Evolutionary conservation across 768 basidiomycete genomes (phyloP), one percentile per base, ranked within the genome.

Genomic region (Leccinum boreale): DNA sequence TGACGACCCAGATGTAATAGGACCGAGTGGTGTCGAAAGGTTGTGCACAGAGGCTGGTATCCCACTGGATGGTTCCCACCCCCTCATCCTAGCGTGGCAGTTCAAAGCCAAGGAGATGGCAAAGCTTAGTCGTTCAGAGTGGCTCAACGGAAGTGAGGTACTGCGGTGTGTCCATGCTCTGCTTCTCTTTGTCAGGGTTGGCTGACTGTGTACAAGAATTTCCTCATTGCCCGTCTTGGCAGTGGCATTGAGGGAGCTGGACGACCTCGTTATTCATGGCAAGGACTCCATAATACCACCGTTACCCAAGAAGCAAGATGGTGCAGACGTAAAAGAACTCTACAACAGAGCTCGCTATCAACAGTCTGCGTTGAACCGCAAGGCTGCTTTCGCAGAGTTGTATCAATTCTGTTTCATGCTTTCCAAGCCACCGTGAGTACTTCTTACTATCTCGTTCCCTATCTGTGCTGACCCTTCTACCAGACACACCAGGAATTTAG

Each of bases 21-120:
- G 85, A 1, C 81, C 87, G 1, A 89, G 85, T 58, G 89, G 90
- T 2, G 84, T 92, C 60, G 85, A 87, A 70, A 77, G 73, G 53
- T 73, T 94, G 28, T 94, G 88, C 72, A 78, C 62, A 24, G 88
- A 92, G 60, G 82, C 85, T 12, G 74, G 81, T n/a, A 80, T 92
- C 48, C 77, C 88, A 0, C 74, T 94, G 70, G 90, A 92, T 19
- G 88, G 90, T 29, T 77, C 86, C 6, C 72, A 83, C 60, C 87
- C 90, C 19, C 76, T 93, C 53, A 77, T 92, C 17, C 75, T 92
- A 14, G 82, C 89, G 23, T 93, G 91, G 91, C 86, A 88, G 63
- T 70, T 89, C 56, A 76, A 80, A 48, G 80, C 87, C 10, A 76
- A 78, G 57, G 89, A 91, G 66, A 86, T 93, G 85, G 88, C 79